phyloP scores from a whole-genome alignment of 2,329 filamentous ascomycete species.

The Cladosporium sp. region DNA sequence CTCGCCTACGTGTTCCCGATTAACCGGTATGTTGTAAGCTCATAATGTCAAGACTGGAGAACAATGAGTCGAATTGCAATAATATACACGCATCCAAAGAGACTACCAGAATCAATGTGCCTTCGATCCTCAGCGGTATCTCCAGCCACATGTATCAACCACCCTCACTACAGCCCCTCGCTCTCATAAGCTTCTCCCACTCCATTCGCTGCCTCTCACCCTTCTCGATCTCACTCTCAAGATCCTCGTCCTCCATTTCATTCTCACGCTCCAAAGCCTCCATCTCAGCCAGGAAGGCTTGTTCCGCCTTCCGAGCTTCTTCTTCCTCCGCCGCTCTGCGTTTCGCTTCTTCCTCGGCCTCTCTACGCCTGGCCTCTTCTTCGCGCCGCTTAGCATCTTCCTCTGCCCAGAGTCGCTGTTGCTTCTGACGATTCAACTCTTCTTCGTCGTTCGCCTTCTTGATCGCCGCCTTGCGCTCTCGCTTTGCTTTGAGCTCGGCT shows the following conservation, averaged over 20 bases:
- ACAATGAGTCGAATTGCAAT: no score
- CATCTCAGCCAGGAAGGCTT: neutral
- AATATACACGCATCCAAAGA: no score
- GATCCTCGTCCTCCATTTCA: constrained; percentile 25
- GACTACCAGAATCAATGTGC: neutral
- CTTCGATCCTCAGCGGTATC: no score
- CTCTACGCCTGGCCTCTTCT: neutral
- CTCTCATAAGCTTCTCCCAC: constrained; percentile 18
- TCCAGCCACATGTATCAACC: neutral
- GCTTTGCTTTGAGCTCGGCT: constrained; percentile 20
- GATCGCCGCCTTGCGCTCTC: constrained; percentile 12
- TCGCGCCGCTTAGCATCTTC: constrained; percentile 12
- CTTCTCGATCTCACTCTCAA: constrained; percentile 28
- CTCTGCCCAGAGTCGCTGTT: constrained; percentile 5
- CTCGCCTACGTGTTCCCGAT: neutral
- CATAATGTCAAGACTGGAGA: neutral
- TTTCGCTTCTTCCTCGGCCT: constrained; percentile 10
- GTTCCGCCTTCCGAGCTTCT: constrained; percentile 17
- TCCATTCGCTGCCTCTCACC: constrained; percentile 2
- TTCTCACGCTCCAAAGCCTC: constrained; percentile 9
- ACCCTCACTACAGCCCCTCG: constrained; percentile 18
- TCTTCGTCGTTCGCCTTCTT: constrained; percentile 22
- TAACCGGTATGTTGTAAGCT: neutral
- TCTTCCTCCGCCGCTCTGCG: constrained; percentile 25
- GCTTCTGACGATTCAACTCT: neutral